phyloP scores from a whole-genome alignment of 306 rosid genomes.

The Trifolium subterraneum region DNA sequence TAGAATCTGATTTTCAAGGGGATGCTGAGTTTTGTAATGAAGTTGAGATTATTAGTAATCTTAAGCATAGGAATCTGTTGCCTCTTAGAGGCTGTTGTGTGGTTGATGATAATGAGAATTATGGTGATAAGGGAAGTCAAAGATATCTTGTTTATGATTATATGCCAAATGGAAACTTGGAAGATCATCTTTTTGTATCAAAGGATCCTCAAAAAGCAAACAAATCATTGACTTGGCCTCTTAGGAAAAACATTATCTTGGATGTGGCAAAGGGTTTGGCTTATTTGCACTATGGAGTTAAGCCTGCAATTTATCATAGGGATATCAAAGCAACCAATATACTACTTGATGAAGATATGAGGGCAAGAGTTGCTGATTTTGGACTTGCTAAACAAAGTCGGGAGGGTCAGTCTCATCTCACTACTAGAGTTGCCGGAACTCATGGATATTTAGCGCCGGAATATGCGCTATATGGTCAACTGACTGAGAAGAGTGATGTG shows the following conservation, averaged over 20 bases:
- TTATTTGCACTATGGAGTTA: constrained; percentile 93
- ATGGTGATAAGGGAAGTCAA: constrained; percentile 59
- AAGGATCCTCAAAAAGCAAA: constrained; percentile 44
- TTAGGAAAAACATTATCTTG: constrained; percentile 80
- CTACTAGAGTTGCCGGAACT: constrained; percentile 98
- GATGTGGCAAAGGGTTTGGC: constrained; percentile 93
- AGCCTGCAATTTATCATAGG: constrained; percentile 88
- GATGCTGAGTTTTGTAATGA: constrained; percentile 87
- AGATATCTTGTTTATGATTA: constrained; percentile 87
- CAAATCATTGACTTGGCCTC: constrained; percentile 84
- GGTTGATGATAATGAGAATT: constrained; percentile 56
- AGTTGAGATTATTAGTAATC: constrained; percentile 91
- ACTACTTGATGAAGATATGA: constrained; percentile 82
- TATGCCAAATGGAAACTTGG: constrained; percentile 95
- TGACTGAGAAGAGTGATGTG: constrained; percentile 97
- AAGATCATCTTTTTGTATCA: constrained; percentile 64
- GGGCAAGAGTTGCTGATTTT: constrained; percentile 93
- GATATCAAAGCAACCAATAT: constrained; percentile 96
- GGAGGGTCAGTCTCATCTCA: constrained; percentile 98
- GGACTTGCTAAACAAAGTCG: constrained; percentile 90
- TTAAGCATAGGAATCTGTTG: constrained; percentile 89
- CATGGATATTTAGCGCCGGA: constrained; percentile 97
- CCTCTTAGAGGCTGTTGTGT: constrained; percentile 95
- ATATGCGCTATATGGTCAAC: constrained; percentile 93
- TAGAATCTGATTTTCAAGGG: constrained; percentile 91